Evolutionary conservation across 1,284 basidiomycete genomes (phyloP).

Genomic region (Prillingera fragicola): DNA sequence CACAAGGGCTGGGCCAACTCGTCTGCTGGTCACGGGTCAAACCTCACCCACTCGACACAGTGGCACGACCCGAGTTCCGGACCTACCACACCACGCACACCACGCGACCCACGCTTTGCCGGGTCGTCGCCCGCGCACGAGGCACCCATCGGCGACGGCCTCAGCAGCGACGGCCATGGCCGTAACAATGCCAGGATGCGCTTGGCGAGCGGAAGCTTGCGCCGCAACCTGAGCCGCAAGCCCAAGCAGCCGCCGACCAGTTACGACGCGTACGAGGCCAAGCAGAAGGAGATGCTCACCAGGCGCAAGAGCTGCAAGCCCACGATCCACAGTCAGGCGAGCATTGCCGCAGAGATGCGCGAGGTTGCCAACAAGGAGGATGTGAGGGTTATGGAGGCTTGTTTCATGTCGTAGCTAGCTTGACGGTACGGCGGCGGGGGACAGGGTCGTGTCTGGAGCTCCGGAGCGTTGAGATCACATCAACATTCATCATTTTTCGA

Average conservation of each 20-base stretch:
- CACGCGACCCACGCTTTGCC: conserved; percentile 2
- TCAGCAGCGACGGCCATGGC: neutral
- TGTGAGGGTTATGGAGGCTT: conserved; percentile 36
- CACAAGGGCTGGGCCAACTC: too few species aligned
- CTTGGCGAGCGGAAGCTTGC: conserved; percentile 1
- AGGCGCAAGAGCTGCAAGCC: conserved; percentile 30
- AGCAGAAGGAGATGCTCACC: conserved; percentile 23
- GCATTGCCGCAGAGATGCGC: conserved; percentile 28
- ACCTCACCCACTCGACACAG: too few species aligned
- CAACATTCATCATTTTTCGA: too few species aligned
- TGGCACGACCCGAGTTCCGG: too few species aligned
- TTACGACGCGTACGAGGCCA: conserved; percentile 30
- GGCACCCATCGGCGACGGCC: conserved; percentile 7
- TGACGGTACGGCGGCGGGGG: neutral
- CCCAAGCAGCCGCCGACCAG: conserved; percentile 30
- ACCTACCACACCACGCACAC: neutral
- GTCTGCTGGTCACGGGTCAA: too few species aligned
- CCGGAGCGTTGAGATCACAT: too few species aligned
- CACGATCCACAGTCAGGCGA: conserved; percentile 28
- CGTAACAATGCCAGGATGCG: neutral
- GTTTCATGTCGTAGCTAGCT: conserved; percentile 34
- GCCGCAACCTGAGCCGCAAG: conserved; percentile 16
- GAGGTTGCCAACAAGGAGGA: conserved; percentile 36
- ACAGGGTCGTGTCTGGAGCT: too few species aligned
- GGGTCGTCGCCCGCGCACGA: conserved; percentile 2